Base-by-base conservation (phyloP, 23 red algal genomes). In the Gracilaria domingensis region DNA sequence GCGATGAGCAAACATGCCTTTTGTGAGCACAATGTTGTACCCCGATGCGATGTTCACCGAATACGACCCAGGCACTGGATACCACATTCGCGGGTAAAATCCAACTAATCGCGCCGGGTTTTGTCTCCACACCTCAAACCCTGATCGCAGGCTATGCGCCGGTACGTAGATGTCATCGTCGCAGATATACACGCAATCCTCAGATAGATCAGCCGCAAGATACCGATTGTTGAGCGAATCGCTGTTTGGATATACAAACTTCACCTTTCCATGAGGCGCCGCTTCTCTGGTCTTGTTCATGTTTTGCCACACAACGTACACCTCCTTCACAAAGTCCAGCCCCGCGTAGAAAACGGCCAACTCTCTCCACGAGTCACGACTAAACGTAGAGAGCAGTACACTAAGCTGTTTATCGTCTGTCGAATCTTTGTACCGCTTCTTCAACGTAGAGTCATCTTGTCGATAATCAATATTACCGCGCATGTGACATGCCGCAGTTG, bases 161-260 rank as follows among this genome's bases (percentile, higher is more conserved):
- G 89, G 79, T 2, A 96, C 36, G 35, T 69, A 89, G 61, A 96
- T 96, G 53, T 96, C 94, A 77, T 96, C 94, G 64, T 96, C 94
- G 53, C 84, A 87, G 21, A 96, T 91, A 50, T 87, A 89, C 30
- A 96, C 94, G 21, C 87, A 89, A 26, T 86, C 73, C 13, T 66
- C 60, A 13, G 69, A 66, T 71, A 94, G 37, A 34, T 85, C 81
- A 21, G 91, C 37, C 38, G 82, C 66, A 28, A 96, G 75, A n/a
- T 92, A 96, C 24, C 94, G 88, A 54, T 96, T 96, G 51, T 96
- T 96, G 55, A 96, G 83, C 45, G 94, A 91, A 42, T 96, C 94
- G 38, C 54, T 62, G 35, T 96, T 54, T 62, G 89, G 94, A 25
- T 39, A 83, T 34, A 96, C 33, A 45, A 96, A 85, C 30, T 47